Evolutionary conservation across 345 rosid genomes (phyloP).

Genomic region (Eucalyptus tenuipes): DNA sequence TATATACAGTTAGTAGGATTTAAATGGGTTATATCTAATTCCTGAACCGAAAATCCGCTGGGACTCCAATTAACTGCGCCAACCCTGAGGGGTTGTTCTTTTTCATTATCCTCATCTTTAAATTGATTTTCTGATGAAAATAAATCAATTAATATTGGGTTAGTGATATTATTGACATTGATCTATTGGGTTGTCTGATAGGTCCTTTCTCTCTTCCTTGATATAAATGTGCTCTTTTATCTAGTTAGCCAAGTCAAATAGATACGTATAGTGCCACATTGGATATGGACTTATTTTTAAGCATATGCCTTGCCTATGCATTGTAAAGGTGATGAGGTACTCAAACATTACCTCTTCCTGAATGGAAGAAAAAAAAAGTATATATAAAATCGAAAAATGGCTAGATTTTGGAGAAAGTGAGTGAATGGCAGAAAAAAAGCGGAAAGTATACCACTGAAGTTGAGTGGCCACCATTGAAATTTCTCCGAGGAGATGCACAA

Average conservation of each 20-base stretch:
- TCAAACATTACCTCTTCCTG: not conserved
- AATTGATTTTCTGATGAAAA: not conserved
- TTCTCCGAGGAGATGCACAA: not conserved
- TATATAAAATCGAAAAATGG: not conserved
- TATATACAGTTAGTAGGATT: not conserved
- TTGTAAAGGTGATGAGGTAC: not conserved
- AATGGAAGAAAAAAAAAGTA: not conserved
- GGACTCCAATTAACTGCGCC: not conserved
- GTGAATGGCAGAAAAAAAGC: not conserved
- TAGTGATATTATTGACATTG: not conserved
- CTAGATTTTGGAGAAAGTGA: not conserved
- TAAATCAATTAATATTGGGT: not conserved
- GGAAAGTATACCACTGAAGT: not conserved
- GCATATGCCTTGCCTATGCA: not conserved
- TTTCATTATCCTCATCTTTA: not conserved
- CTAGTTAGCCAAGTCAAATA: not conserved
- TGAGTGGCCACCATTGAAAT: not conserved
- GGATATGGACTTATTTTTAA: not conserved
- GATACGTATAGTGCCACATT: not conserved
- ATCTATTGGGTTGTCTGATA: not conserved
- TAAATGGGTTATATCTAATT: not conserved
- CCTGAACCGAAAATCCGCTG: not conserved
- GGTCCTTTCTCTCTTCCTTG: not conserved
- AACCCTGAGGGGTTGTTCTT: not conserved
- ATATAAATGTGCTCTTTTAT: not conserved